A percentile compares a stretch with the other conserved stretches of the same genome.
These are phyloP conservation scores for Aureobasidium sp. DNA, from an alignment of 2,329 filamentous ascomycete species.

Conservation along the genomic window DNA sequence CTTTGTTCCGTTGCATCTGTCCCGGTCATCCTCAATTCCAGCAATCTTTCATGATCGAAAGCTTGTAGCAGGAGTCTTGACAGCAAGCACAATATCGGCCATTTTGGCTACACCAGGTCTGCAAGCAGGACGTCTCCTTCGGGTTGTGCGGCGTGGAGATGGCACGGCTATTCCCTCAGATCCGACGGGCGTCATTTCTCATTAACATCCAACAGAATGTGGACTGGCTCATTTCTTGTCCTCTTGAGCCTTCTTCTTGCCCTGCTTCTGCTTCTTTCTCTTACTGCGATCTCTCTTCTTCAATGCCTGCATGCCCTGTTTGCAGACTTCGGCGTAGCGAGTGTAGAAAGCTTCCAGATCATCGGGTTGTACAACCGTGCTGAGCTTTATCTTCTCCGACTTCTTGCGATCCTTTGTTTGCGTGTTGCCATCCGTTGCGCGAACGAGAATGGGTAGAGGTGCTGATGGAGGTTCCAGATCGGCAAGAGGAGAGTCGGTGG, in stretches of 20 bases:
- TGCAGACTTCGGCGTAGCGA: conserved; percentile 85
- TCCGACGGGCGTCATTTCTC: conserved; percentile 8
- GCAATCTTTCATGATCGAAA: not conserved
- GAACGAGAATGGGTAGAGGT: conserved; percentile 68
- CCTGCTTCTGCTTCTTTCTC: conserved; percentile 71
- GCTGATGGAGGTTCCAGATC: conserved; percentile 50
- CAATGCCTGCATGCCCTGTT: conserved; percentile 75
- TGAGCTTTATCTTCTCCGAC: conserved; percentile 64
- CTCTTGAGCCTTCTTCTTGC: conserved; percentile 48
- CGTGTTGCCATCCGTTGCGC: conserved; percentile 71
- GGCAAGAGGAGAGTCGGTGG: conserved; percentile 46
- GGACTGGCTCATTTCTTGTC: conserved; percentile 1
- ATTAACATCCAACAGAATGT: not conserved
- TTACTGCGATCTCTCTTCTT: conserved; percentile 92
- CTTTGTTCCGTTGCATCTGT: not conserved
- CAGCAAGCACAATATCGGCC: not conserved
- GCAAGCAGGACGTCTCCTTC: not conserved
- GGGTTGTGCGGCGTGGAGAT: not conserved
- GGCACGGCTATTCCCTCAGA: not conserved
- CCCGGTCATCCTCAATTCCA: not conserved
- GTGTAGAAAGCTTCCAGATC: conserved; percentile 74
- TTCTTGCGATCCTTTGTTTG: conserved; percentile 43
- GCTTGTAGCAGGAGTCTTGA: no score
- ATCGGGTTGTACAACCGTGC: conserved; percentile 71
- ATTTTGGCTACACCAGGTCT: not conserved